Conservation (phyloP, 805 yeast species). For the Yueomyces sinensis region DNA sequence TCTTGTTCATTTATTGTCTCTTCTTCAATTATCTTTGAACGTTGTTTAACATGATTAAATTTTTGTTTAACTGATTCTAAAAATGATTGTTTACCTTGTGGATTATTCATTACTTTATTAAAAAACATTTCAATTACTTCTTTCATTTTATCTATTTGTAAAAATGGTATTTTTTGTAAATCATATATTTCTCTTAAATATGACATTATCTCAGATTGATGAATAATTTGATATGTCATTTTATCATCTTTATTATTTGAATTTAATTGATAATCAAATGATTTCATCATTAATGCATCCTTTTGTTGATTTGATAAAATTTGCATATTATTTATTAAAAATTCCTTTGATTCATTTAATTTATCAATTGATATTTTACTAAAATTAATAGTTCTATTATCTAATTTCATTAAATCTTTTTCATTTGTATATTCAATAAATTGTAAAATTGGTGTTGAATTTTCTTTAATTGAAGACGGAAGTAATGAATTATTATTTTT, state of each 20-base stretch:
- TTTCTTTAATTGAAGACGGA: neutral
- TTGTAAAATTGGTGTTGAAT: slow-evolving; percentile 7
- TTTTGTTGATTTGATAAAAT: slow-evolving; percentile 76
- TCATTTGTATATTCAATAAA: slow-evolving; percentile 21
- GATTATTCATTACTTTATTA: slow-evolving; percentile 35
- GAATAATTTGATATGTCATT: slow-evolving; percentile 53
- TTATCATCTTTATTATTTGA: slow-evolving; percentile 8
- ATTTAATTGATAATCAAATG: slow-evolving; percentile 72
- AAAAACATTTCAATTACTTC: slow-evolving; percentile 55
- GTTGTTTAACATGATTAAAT: slow-evolving; percentile 50
- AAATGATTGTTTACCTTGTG: slow-evolving; percentile 62
- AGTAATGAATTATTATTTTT: slow-evolving; percentile 4
- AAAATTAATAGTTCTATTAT: slow-evolving; percentile 54
- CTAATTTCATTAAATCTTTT: slow-evolving; percentile 42
- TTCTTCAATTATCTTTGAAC: slow-evolving; percentile 55
- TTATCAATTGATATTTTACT: slow-evolving; percentile 41
- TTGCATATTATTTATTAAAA: slow-evolving; percentile 42
- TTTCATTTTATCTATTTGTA: slow-evolving; percentile 22
- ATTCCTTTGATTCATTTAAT: slow-evolving; percentile 36
- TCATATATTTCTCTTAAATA: slow-evolving; percentile 38
- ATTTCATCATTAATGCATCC: slow-evolving; percentile 85
- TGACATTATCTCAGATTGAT: slow-evolving; percentile 68
- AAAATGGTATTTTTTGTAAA: slow-evolving; percentile 23
- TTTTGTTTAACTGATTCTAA: slow-evolving; percentile 63
- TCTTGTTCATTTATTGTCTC: slow-evolving; percentile 31